Evolutionary conservation across 2,329 filamentous ascomycete species (phyloP).

Genomic region (Sclerotiophoma versabilis): DNA sequence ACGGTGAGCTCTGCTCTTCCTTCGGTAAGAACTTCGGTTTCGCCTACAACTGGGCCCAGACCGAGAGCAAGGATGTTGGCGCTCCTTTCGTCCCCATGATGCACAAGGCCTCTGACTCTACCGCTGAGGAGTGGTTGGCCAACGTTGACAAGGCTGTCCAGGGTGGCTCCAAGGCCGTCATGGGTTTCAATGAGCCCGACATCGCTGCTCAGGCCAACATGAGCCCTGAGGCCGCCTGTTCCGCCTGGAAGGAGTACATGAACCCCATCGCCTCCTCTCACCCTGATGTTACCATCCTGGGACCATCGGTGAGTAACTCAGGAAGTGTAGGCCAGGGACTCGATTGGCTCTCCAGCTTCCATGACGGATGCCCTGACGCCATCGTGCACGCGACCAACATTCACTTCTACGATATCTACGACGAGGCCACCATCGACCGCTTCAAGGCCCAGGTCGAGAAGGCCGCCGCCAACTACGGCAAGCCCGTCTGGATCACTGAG

Average conservation of each 20-base stretch:
- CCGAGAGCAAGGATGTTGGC: slow-evolving; percentile 48
- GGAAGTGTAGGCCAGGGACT: slow-evolving; percentile 34
- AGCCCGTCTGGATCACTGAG: slow-evolving; percentile 50
- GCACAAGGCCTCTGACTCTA: slow-evolving; percentile 35
- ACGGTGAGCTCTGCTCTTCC: slow-evolving; percentile 58
- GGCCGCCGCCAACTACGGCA: slow-evolving; percentile 37
- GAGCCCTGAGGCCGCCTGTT: slow-evolving; percentile 40
- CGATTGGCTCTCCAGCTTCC: slow-evolving; percentile 44
- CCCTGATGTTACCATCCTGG: slow-evolving; percentile 43
- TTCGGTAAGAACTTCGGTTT: slow-evolving; percentile 64
- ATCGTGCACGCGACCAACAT: slow-evolving; percentile 47
- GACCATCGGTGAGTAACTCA: slow-evolving; percentile 44
- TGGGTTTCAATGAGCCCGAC: slow-evolving; percentile 52
- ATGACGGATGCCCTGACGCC: slow-evolving; percentile 44
- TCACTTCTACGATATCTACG: slow-evolving; percentile 50
- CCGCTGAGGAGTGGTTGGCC: slow-evolving; percentile 36
- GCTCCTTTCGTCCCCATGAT: slow-evolving; percentile 68
- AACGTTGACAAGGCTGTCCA: slow-evolving; percentile 52
- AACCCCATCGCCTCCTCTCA: slow-evolving; percentile 37
- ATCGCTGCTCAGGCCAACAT: slow-evolving; percentile 44
- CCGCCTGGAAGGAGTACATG: slow-evolving; percentile 43
- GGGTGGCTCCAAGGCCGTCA: slow-evolving; percentile 44
- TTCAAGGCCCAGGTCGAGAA: slow-evolving; percentile 51
- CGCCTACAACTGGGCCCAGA: slow-evolving; percentile 72
- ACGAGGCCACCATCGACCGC: slow-evolving; percentile 36